Evolutionary conservation across 768 basidiomycete species (phyloP), one percentile per base, ranked within the genome.

Genomic region (Melanogaster broomeanus): DNA sequence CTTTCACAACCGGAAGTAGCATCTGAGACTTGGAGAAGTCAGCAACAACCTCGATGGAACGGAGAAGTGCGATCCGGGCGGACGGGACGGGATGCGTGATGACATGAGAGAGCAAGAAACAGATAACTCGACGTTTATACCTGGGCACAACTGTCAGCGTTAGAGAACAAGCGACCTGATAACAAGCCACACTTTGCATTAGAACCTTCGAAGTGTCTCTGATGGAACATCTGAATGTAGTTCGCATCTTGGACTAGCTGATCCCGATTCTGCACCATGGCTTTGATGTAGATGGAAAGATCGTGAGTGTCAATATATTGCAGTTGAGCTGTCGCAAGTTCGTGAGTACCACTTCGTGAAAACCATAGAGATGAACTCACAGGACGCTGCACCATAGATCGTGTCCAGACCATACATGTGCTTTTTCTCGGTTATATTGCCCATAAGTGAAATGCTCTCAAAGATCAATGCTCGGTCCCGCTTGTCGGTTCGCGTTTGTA

Each of bases 61-160:
- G 69, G 16, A 98, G 74, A 0, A 98, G 68, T 11, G 71, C 62
- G 11, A 81, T 62, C 53, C 84, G 82, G 16, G 80, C 76, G 1
- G 60, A 51, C 3, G 79, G 67, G 3, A 80, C 62, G 2, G 74
- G 68, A 56, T 88, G 79, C 4, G 82, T 78, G 42, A 78, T 77
- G 56, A 88, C 75, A 64, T 98, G 95, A 2, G 94, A 94, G 6
- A 90, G 71, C 0, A 97, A 67, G 66, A 80, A 93, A 62, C 87
- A 91, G 37, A 90, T 61, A 38, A 94, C 72, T 12, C 84, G 80
- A 53, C 80, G 79, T 62, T 83, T 90, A 67, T 85, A 84, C 48
- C 91, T 92, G 35, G 6, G 50, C 24, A 51, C 25, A 22, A 21
- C 7, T 3, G 18, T 40, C 19, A 49, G 45, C 19, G 25, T 40